Conservation (phyloP, 208 protist genomes). For the Trypanosoma cruzi region DNA sequence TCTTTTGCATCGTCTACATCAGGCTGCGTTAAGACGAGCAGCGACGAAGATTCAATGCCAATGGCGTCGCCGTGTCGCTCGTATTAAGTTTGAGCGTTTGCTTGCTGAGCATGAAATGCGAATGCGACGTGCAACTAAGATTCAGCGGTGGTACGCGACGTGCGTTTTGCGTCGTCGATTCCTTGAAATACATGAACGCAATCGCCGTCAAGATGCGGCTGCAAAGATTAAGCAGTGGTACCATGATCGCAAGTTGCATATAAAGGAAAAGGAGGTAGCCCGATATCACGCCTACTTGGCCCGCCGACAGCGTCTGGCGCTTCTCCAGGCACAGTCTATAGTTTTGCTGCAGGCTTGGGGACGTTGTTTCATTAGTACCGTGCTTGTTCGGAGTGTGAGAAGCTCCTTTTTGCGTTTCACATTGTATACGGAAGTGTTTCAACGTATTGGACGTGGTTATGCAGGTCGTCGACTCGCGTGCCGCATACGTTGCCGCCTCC, state of each 20-base stretch:
- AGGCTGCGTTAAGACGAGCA: conserved; percentile 32
- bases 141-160: conserved; percentile 77
- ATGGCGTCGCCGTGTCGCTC: conserved; percentile 73
- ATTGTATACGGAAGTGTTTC: conserved; percentile 42
- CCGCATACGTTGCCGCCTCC: conserved; percentile 14
- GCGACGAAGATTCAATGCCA: conserved; percentile 73
- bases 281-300: conserved; percentile 66
- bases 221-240: conserved; percentile 63
- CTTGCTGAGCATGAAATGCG: conserved; percentile 54
- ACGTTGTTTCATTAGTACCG: conserved; percentile 38
- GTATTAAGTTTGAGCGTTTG: conserved; percentile 57
- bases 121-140: conserved; percentile 42
- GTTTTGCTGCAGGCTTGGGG: conserved; percentile 56
- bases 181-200: conserved; percentile 39
- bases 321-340: conserved; percentile 42
- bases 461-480: conserved; percentile 34
- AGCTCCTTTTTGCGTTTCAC: conserved; percentile 42
- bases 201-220: conserved; percentile 48
- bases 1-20: conserved; percentile 32
- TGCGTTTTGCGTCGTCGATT: conserved; percentile 52
- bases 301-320: conserved; percentile 44
- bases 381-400: conserved; percentile 56
- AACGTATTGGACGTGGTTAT: conserved; percentile 67
- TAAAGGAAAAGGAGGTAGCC: conserved; percentile 65
- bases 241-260: conserved; percentile 38